A percentile compares a stretch with the other conserved stretches of the same genome.
Evolutionary conservation across 2,329 filamentous ascomycete genomes (phyloP).

Genomic region (Hypoxylon sp.): DNA sequence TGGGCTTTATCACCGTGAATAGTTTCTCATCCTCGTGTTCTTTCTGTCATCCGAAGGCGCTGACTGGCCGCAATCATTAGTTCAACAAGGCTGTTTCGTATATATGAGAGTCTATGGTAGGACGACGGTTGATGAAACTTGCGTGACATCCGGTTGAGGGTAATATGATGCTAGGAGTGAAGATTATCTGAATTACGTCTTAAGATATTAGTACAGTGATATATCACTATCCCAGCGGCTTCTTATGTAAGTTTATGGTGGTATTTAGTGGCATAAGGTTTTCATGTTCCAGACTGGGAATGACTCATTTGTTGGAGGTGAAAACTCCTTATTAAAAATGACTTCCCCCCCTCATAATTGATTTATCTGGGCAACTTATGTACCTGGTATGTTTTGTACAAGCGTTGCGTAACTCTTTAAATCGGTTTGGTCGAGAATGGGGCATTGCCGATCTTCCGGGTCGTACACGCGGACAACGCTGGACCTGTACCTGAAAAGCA

Average conservation of each 20-base stretch:
- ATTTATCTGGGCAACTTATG: no score
- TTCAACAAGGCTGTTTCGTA: not conserved
- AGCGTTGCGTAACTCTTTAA: not conserved
- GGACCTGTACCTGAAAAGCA: not conserved
- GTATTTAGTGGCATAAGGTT: no score
- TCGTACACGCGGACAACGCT: no score
- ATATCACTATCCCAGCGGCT: not conserved
- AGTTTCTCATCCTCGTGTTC: no score
- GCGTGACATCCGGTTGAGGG: not conserved
- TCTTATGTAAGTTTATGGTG: no score
- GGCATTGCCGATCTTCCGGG: conserved; percentile 12
- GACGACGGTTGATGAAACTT: not conserved
- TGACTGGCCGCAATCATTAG: not conserved
- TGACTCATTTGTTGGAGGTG: not conserved
- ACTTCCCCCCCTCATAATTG: not conserved
- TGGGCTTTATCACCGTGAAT: no score
- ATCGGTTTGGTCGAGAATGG: not conserved
- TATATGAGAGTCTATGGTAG: not conserved
- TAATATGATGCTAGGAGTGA: not conserved
- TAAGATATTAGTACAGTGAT: not conserved
- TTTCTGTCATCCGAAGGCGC: no score
- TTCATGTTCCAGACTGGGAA: not conserved
- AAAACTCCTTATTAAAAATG: not conserved
- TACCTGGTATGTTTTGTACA: not conserved
- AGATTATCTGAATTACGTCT: not conserved